Evolutionary conservation across 805 yeast species (phyloP).

Genomic region (Cyberlindnera xishuangbannaensis): DNA sequence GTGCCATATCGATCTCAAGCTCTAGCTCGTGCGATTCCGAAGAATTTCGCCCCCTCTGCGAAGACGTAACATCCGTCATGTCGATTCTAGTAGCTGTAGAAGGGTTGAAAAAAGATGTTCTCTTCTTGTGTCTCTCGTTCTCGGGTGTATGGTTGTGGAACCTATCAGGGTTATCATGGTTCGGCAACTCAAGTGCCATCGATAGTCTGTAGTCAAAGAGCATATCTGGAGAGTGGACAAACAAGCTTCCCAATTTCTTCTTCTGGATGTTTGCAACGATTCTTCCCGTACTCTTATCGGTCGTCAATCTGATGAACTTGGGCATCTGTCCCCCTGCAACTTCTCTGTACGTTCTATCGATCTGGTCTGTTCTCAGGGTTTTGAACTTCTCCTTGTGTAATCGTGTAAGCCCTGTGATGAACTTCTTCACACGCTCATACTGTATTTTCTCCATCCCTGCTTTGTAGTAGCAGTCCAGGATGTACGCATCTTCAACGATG

Average conservation of each 20-base stretch:
- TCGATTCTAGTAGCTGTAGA: slow-evolving; percentile 71
- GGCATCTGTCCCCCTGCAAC: slow-evolving; percentile 63
- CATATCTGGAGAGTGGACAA: slow-evolving; percentile 69
- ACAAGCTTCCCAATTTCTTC: slow-evolving; percentile 64
- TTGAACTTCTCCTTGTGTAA: slow-evolving; percentile 49
- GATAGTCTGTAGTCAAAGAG: slow-evolving; percentile 74
- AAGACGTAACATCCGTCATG: slow-evolving; percentile 49
- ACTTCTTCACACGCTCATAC: slow-evolving; percentile 50
- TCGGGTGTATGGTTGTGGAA: slow-evolving; percentile 47
- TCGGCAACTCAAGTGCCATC: slow-evolving; percentile 72
- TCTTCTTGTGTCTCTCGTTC: slow-evolving; percentile 60
- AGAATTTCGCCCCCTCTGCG: slow-evolving; percentile 22
- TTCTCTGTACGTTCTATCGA: slow-evolving; percentile 59
- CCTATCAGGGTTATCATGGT: slow-evolving; percentile 50
- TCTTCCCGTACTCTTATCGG: slow-evolving; percentile 64
- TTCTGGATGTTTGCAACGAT: slow-evolving; percentile 66
- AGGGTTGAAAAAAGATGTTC: slow-evolving; percentile 68
- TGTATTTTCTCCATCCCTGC: slow-evolving; percentile 62
- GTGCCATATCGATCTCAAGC: slow-evolving; percentile 42
- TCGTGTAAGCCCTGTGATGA: slow-evolving; percentile 49
- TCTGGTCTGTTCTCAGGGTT: slow-evolving; percentile 53
- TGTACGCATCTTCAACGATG: slow-evolving; percentile 43
- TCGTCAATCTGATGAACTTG: slow-evolving; percentile 56
- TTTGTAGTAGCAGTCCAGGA: slow-evolving; percentile 52
- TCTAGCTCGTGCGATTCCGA: slow-evolving; percentile 40